These are phyloP conservation scores for Leccinum fuscescens DNA, from an alignment of 1,284 basidiomycete genomes.

Conservation along the genomic window DNA sequence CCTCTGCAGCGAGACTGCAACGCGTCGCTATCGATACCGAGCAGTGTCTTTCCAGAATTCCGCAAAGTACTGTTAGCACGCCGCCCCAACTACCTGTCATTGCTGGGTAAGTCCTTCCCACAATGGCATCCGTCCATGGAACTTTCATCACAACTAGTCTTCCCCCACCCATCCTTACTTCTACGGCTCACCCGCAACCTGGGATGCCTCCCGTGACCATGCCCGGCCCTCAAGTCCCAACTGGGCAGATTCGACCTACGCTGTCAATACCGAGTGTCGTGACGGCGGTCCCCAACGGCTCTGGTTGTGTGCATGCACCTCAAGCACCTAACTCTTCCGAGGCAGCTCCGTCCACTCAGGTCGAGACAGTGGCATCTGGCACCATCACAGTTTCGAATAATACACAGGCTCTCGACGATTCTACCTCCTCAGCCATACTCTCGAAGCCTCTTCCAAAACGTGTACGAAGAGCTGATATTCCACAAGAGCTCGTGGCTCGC, in stretches of 20 bases:
- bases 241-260: background rate
- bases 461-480: constrained; percentile 19
- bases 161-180: background rate
- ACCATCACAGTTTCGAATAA: background rate
- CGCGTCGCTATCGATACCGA: constrained; percentile 15
- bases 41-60: background rate
- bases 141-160: constrained; percentile 4
- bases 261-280: background rate
- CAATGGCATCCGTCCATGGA: background rate
- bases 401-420: background rate
- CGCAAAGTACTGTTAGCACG: background rate
- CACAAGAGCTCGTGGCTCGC: constrained; percentile 29
- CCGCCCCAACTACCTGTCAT: background rate
- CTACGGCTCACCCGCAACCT: background rate
- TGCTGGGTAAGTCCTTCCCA: constrained; percentile 15
- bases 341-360: background rate
- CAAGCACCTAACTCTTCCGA: constrained; percentile 1
- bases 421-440: background rate
- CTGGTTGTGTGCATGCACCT: background rate
- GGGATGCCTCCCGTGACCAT: background rate
- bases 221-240: background rate
- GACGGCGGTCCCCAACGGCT: background rate
- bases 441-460: constrained; percentile 31
- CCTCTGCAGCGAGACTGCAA: constrained; percentile 20
- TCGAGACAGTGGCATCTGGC: background rate